A percentile compares a stretch with the other conserved stretches of the same genome.
These are phyloP conservation scores for Pilaira anomala DNA, from an alignment of 192 early-diverging fungal species.

Conservation along the genomic window DNA sequence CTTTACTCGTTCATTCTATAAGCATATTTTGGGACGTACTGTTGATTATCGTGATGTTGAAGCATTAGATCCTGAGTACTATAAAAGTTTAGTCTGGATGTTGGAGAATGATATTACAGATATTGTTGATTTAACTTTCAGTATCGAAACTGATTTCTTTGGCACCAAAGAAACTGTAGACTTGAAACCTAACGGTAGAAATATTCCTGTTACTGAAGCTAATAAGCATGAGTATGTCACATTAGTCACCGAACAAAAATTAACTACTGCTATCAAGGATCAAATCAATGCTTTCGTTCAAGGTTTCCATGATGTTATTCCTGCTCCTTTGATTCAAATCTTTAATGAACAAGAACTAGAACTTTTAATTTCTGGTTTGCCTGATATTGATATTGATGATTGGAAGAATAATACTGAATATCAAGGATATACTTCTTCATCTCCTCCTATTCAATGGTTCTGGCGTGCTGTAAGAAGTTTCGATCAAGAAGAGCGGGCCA, in stretches of 20 bases:
- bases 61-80: slow-evolving; percentile 94
- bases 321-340: slow-evolving; percentile 86
- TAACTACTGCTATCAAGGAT: slow-evolving; percentile 88
- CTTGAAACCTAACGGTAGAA: slow-evolving; percentile 81
- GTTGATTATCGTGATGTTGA: slow-evolving; percentile 98
- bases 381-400: slow-evolving; percentile 98
- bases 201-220: slow-evolving; percentile 88
- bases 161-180: slow-evolving; percentile 84
- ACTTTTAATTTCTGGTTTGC: slow-evolving; percentile 95
- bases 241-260: slow-evolving; percentile 87
- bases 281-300: slow-evolving; percentile 92
- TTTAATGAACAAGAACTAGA: slow-evolving; percentile 99
- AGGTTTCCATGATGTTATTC: slow-evolving; percentile 96
- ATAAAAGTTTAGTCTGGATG: slow-evolving; percentile 98
- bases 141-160: slow-evolving; percentile 91
- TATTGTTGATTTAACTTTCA: slow-evolving; percentile 93
- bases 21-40: slow-evolving; percentile 86
- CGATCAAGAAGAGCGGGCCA: slow-evolving; percentile 96
- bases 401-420: slow-evolving; percentile 99
- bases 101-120: slow-evolving; percentile 95
- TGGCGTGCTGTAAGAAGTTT: slow-evolving; percentile 97
- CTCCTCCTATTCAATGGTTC: slow-evolving; percentile 97
- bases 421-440: slow-evolving; percentile 79
- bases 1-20: slow-evolving; percentile 99
- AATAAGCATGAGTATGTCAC: slow-evolving; percentile 98